Conservation (phyloP, 495 filamentous ascomycete genomes). For the Talaromyces liani region DNA sequence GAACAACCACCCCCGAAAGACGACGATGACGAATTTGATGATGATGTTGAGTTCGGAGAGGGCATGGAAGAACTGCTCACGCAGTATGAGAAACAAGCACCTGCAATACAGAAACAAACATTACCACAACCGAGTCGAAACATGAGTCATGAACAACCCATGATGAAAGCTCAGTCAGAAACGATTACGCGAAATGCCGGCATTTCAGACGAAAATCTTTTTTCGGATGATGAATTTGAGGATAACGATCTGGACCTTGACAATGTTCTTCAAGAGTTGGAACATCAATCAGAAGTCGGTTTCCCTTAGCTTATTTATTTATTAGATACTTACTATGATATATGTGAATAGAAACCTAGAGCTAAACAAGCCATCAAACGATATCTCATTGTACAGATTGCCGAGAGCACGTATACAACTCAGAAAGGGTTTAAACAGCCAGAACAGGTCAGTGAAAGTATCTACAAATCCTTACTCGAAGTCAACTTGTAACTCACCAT, state of each 20-base stretch:
- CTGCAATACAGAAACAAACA: constrained; percentile 9
- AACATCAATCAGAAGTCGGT: constrained; percentile 31
- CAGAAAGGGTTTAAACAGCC: constrained; percentile 49
- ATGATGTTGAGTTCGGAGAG: constrained; percentile 56
- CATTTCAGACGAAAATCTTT: constrained; percentile 9
- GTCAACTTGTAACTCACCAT: constrained; percentile 15
- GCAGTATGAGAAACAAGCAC: constrained; percentile 35
- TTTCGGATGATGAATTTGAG: constrained; percentile 38
- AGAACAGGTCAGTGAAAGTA: constrained; percentile 57
- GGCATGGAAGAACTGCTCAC: constrained; percentile 34
- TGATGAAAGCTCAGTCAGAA: neutral
- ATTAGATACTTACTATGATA: constrained; percentile 35
- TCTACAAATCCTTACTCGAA: neutral
- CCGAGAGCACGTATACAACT: constrained; percentile 57
- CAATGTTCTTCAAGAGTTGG: constrained; percentile 4
- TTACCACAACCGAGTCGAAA: constrained; percentile 5
- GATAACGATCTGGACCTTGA: constrained; percentile 34
- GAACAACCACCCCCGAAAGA: constrained; percentile 11
- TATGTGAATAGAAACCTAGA: constrained; percentile 40
- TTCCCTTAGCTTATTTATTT: constrained; percentile 27
- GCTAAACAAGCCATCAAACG: constrained; percentile 69
- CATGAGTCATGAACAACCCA: neutral
- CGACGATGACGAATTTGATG: constrained; percentile 57
- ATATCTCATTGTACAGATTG: constrained; percentile 67
- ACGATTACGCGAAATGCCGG: constrained; percentile 6